A percentile compares a stretch with the other conserved stretches of the same genome.
Conservation (phyloP, 169 alveolate genomes). For the Toxoplasma gondii region DNA sequence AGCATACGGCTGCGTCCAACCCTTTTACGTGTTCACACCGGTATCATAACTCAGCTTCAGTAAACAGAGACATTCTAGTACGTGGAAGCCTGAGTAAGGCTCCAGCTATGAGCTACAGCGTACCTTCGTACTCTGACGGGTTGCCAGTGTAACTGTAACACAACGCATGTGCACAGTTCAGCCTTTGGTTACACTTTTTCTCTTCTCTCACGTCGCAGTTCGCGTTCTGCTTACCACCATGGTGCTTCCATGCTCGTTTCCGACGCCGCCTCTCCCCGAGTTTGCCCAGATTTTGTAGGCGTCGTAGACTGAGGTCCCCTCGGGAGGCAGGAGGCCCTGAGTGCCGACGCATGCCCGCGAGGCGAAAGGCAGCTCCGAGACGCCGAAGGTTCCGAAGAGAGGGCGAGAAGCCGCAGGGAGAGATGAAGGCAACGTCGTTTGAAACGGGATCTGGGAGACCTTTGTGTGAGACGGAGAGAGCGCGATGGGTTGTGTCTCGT, state of each 20-base stretch:
- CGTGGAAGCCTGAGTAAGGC: too few relatives aligned
- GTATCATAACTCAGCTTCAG: too few relatives aligned
- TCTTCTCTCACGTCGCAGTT: not conserved
- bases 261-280: constrained; percentile 12
- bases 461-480: not conserved
- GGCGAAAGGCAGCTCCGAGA: constrained; percentile 8
- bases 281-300: constrained; percentile 47
- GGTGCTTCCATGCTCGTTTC: constrained; percentile 43
- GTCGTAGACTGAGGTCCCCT: constrained; percentile 57
- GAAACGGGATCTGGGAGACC: not conserved
- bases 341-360: constrained; percentile 3
- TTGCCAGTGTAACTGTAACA: too few relatives aligned
- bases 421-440: not conserved
- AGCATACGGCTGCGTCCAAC: too few relatives aligned
- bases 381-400: constrained; percentile 23
- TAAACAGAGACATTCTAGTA: too few relatives aligned
- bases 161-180: too few relatives aligned
- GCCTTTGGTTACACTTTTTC: too few relatives aligned
- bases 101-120: too few relatives aligned
- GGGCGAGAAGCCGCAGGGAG: not conserved
- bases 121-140: too few relatives aligned
- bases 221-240: constrained; percentile 20
- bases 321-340: constrained; percentile 8
- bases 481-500: not conserved
- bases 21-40: too few relatives aligned